Base-by-base conservation (phyloP, 257 asterid species). In the Craterostigma plantagineum region DNA sequence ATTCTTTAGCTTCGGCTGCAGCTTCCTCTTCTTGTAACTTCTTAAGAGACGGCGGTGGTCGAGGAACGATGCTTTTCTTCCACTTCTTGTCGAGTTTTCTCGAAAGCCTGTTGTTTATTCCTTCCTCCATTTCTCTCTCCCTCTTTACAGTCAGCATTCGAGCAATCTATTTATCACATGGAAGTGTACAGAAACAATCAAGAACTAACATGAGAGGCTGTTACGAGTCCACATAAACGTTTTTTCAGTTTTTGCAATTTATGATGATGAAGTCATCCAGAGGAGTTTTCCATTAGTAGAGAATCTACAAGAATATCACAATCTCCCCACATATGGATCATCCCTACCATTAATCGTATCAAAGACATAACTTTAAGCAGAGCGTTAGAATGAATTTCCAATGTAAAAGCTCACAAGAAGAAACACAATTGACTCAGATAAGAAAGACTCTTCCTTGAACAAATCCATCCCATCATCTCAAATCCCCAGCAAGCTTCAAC, bases 51-150 rank as follows among this genome's bases (percentile, higher is more conserved):
- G 92, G 93, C 51, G 95, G 95, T 7, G 97, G 92, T 62, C 93
- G 70, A 16, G 94, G 93, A 49, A 87, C 71, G 43, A 82, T 72
- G 81, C 92, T 79, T 67, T 79, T 72, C 86, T 68, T 87, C 95
- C 95, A 87, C 72, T 82, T 69, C 52, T 14, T 57, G 59, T 79
- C 92, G 14, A 82, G 90, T 63, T 82, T 87, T 71, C 95, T 76
- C 9, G 98, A 87, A 54, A 76, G 43, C 63, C 95, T 79, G 68
- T 71, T 82, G 68, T 63, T 69, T 52, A 82, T 74, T 53, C 98
- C 98, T 56, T 87, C 92, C 49, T 79, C 93, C 58, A 87, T 9
- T 67, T 87, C 98, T 54, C 93, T 70, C 66, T 81, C 93, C 72
- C 95, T 70, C 70, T 70, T 81, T n/a, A 87, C 75, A 17, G 95